Evolutionary conservation across 805 yeast genomes (phyloP).

Genomic region (Metschnikowia drakensbergensis): DNA sequence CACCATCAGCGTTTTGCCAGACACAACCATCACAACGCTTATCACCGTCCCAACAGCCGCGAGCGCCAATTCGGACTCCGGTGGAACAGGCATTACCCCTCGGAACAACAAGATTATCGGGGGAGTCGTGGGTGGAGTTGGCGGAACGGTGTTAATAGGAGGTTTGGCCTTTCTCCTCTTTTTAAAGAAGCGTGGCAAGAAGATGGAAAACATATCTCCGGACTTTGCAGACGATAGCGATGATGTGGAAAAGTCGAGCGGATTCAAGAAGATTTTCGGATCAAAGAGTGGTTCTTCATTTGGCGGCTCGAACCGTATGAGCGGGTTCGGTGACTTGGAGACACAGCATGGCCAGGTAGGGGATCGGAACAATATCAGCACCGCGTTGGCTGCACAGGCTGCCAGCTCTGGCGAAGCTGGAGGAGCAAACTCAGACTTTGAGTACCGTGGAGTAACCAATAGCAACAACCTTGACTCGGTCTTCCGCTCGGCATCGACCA

Average conservation of each 20-base stretch:
- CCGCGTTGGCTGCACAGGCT: slow-evolving; percentile 7
- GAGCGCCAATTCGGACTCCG: slow-evolving; percentile 5
- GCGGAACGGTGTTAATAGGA: slow-evolving; percentile 43
- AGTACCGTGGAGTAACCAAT: slow-evolving; percentile 42
- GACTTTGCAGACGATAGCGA: slow-evolving; percentile 36
- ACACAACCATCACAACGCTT: slow-evolving; percentile 40
- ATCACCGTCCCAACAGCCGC: slow-evolving; percentile 37
- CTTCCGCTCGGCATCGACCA: slow-evolving; percentile 20
- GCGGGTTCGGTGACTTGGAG: slow-evolving; percentile 26
- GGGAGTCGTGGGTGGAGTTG: slow-evolving; percentile 44
- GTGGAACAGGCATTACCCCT: slow-evolving; percentile 9
- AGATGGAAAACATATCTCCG: slow-evolving; percentile 40
- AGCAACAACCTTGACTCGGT: slow-evolving; percentile 41
- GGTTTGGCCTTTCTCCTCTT: slow-evolving; percentile 34
- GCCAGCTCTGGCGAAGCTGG: slow-evolving; percentile 6
- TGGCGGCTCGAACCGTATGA: slow-evolving; percentile 8
- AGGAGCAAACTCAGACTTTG: slow-evolving; percentile 30
- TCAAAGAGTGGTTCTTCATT: slow-evolving; percentile 17
- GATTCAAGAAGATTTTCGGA: slow-evolving; percentile 32
- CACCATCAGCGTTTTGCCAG: slow-evolving; percentile 22
- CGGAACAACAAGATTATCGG: slow-evolving; percentile 35
- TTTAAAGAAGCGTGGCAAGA: slow-evolving; percentile 29
- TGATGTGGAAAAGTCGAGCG: slow-evolving; percentile 19
- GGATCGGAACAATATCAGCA: neutral
- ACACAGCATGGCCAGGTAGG: slow-evolving; percentile 13